Conservation (phyloP, 179 eudicot species). For the Camellia oleifera region DNA sequence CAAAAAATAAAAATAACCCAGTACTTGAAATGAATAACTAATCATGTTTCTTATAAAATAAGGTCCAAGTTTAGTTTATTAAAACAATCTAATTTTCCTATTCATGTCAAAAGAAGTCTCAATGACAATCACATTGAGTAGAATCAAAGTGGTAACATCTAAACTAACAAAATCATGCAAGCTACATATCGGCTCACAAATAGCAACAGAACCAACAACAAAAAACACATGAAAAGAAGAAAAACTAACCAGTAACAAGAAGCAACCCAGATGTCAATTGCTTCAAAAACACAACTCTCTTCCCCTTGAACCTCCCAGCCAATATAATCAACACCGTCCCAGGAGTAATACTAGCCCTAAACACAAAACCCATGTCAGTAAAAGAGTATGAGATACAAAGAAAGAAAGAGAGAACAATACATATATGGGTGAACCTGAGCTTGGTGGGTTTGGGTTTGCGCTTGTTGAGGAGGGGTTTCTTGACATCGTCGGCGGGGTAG, state of each 20-base stretch:
- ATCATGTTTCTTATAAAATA: too few species aligned
- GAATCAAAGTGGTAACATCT: too few species aligned
- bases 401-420: not conserved
- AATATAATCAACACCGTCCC: slow-evolving; percentile 76
- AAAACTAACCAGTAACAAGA: slow-evolving; percentile 64
- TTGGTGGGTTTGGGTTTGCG: slow-evolving; percentile 71
- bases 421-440: slow-evolving; percentile 44
- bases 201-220: not conserved
- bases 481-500: slow-evolving; percentile 88
- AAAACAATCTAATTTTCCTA: too few species aligned
- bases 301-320: slow-evolving; percentile 87
- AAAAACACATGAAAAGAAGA: not conserved
- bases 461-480: slow-evolving; percentile 71
- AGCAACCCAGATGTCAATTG: slow-evolving; percentile 85
- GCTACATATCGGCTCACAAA: not conserved
- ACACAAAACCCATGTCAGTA: not conserved
- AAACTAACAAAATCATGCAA: not conserved
- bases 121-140: too few species aligned
- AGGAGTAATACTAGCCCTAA: slow-evolving; percentile 71
- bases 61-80: too few species aligned
- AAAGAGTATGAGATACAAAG: not conserved
- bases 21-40: too few species aligned
- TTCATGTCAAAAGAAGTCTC: too few species aligned
- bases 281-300: slow-evolving; percentile 85
- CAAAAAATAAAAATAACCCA: too few species aligned